Evolutionary conservation across 2,329 filamentous ascomycete species (phyloP).

Genomic region (Zarea fungicola): DNA sequence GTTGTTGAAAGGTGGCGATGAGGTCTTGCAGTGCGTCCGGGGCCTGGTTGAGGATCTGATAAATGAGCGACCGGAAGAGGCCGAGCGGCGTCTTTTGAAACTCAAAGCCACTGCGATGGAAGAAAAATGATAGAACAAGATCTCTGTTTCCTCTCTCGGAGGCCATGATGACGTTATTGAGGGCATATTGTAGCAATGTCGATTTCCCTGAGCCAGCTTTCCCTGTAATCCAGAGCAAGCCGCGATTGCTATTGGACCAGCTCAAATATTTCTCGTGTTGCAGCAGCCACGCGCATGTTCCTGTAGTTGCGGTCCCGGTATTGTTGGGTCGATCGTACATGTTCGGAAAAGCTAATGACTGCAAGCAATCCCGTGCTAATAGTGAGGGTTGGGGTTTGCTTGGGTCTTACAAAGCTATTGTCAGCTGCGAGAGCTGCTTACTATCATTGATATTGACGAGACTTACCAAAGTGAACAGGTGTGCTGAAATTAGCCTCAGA

Average conservation of each 20-base stretch:
- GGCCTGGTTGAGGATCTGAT: slow-evolving; percentile 28
- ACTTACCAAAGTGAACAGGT: no score
- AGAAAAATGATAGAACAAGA: slow-evolving; percentile 31
- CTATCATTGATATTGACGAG: no score
- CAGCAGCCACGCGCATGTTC: slow-evolving; percentile 31
- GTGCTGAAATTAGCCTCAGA: no score
- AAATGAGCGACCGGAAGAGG: slow-evolving; percentile 30
- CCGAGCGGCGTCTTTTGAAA: slow-evolving; percentile 29
- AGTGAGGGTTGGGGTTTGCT: no score
- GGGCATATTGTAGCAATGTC: slow-evolving; percentile 30
- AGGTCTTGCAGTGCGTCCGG: slow-evolving; percentile 19
- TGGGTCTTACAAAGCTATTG: no score
- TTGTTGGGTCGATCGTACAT: slow-evolving; percentile 23
- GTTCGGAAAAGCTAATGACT: slow-evolving; percentile 26
- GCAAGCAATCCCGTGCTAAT: background rate
- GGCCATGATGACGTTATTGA: slow-evolving; percentile 22
- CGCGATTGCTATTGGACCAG: slow-evolving; percentile 19
- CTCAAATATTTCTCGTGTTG: slow-evolving; percentile 19
- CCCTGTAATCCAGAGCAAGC: slow-evolving; percentile 34
- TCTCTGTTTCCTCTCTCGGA: background rate
- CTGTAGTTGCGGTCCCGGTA: slow-evolving; percentile 16
- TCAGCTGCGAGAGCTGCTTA: no score
- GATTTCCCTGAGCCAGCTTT: slow-evolving; percentile 37
- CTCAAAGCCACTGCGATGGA: slow-evolving; percentile 26
- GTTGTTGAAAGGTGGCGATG: slow-evolving; percentile 14